Evolutionary conservation across 2,329 filamentous ascomycete species (phyloP).

Genomic region (Nannizzia gypsea): DNA sequence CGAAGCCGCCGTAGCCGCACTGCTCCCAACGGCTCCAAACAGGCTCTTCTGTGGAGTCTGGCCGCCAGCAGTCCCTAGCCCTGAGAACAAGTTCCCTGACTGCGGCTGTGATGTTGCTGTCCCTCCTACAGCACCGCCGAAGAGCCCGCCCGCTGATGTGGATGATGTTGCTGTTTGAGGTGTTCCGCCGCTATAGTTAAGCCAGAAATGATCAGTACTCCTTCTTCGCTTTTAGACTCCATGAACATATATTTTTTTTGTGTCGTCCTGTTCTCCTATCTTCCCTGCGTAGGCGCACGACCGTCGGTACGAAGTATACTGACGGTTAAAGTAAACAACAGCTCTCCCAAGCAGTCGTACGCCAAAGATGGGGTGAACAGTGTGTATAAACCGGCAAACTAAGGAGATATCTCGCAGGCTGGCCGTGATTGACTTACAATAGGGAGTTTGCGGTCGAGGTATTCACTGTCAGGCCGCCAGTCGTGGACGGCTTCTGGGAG

Average conservation of each 20-base stretch:
- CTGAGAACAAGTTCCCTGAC: conserved; percentile 10
- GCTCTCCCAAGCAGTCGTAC: too few species aligned
- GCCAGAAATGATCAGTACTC: background rate
- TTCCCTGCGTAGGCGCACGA: background rate
- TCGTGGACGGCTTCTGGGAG: conserved; percentile 8
- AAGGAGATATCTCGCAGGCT: background rate
- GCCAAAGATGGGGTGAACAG: too few species aligned
- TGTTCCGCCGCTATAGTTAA: conserved; percentile 6
- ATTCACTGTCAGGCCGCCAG: conserved; percentile 14
- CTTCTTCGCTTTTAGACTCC: background rate
- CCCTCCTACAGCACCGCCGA: conserved; percentile 20
- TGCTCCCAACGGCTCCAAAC: conserved; percentile 13
- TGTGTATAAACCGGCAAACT: background rate
- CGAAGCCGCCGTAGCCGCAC: conserved; percentile 7
- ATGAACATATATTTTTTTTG: background rate
- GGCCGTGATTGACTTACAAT: conserved; percentile 12
- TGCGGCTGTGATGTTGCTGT: conserved; percentile 12
- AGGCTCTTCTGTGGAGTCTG: conserved; percentile 18
- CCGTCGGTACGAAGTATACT: too few species aligned
- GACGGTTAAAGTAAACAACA: too few species aligned
- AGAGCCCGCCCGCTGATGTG: conserved; percentile 21
- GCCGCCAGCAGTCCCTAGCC: conserved; percentile 16
- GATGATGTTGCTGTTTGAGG: conserved; percentile 7
- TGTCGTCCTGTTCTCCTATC: background rate
- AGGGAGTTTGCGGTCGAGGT: conserved; percentile 14